Evolutionary conservation across 495 filamentous ascomycete species (phyloP).

Genomic region (Opeltia flavorubescens): DNA sequence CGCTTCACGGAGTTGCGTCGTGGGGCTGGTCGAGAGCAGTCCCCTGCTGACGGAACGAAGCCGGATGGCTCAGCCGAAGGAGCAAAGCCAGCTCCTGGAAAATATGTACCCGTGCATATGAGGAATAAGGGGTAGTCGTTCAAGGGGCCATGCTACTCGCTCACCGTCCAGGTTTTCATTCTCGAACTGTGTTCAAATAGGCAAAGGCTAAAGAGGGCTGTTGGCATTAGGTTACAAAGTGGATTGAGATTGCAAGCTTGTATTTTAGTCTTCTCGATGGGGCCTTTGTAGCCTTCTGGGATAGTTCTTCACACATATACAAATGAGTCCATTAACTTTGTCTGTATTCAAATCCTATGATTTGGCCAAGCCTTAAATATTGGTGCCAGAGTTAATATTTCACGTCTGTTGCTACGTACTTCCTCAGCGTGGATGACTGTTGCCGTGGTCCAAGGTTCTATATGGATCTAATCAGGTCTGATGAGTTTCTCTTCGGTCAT

Average conservation of each 20-base stretch:
- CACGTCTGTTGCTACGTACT: no score
- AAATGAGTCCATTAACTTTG: not conserved
- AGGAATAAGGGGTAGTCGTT: slow-evolving; percentile 21
- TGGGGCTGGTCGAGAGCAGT: slow-evolving; percentile 7
- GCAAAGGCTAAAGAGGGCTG: not conserved
- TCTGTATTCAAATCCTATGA: no score
- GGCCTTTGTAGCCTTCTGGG: not conserved
- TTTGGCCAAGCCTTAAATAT: no score
- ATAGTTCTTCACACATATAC: not conserved
- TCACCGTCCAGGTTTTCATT: not conserved
- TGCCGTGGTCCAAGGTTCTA: no score
- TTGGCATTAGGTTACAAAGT: not conserved
- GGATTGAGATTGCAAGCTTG: not conserved
- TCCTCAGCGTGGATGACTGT: no score
- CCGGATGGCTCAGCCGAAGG: slow-evolving; percentile 1
- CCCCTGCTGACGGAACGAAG: slow-evolving; percentile 12
- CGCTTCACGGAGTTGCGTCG: slow-evolving; percentile 8
- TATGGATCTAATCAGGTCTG: no score
- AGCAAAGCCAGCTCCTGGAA: slow-evolving; percentile 19
- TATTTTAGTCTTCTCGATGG: not conserved
- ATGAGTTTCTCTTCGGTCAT: no score
- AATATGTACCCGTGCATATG: slow-evolving; percentile 25
- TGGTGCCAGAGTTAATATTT: no score
- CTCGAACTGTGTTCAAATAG: not conserved
- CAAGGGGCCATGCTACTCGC: not conserved